Base-by-base conservation (phyloP, 208 protist species). In the Acanthamoeba triangularis region DNA sequence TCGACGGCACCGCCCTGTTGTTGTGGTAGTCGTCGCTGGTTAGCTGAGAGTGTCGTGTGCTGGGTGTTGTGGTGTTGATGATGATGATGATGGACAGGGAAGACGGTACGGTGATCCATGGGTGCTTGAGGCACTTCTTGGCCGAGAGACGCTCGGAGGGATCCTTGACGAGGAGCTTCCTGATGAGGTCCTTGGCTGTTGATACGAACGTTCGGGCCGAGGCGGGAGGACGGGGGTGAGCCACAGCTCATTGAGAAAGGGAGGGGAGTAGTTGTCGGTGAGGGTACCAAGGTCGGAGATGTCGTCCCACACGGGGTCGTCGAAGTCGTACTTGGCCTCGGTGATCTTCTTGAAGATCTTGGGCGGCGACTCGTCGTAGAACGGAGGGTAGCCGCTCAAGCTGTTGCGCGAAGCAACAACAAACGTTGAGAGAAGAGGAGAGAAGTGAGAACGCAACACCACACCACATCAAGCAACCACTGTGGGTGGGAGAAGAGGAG, bases 131-230 rank as follows among this genome's bases (percentile, higher is more conserved):
- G 63, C 80, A 94, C 59, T 98, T 82, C 76, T 95, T 65, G 30
- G 95, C 97, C 13, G 95, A 97, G 49, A 96, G 93, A 69, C 97
- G 82, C 56, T 95, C 95, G 44, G 87, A 93, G 35, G 96, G 97
- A 74, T 97, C 96, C 37, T 95, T 95, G 49, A 96, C 96, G 23
- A 98, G 84, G 5, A 98, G 80, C 63, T 96, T 90, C 28, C 54
- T 91, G 44, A 98, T 96, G 11, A 98, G 85, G 90, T 98, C 96
- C 63, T 97, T 98, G 18, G 97, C 96, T 88, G 37, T 30, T 30
- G 74, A 23, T n/a, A 3, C 1, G 33, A 74, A 37, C 11, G 25
- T n/a, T 23, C 1, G 11, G 30, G 33, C n/a, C 23, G 11, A 41
- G 44, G 28, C 0, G 0, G 3, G 14, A 37, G 2, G n/a, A n/a